Evolutionary conservation across 148 eudicot genomes (phyloP).

Genomic region (Rhododendron henanense): DNA sequence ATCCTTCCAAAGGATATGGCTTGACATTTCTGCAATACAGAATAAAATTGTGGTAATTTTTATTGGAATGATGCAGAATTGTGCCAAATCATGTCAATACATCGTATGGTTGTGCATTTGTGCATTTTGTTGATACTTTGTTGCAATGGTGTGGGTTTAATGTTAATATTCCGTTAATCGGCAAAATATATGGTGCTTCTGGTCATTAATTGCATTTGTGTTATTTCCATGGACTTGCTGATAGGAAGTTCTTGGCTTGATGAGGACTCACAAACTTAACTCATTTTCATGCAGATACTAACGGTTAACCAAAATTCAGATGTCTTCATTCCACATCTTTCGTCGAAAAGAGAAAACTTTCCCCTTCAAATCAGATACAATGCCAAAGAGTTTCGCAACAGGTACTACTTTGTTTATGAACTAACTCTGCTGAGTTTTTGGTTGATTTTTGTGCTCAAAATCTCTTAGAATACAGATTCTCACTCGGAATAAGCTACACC

Average conservation of each 20-base stretch:
- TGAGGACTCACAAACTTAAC: background rate
- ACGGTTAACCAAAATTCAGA: background rate
- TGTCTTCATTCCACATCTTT: background rate
- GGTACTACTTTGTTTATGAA: slow-evolving; percentile 7
- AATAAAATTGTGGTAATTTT: background rate
- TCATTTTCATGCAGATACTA: slow-evolving; percentile 14
- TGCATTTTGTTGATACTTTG: no score
- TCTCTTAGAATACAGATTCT: background rate
- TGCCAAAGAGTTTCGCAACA: background rate
- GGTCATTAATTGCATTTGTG: background rate
- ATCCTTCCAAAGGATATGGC: background rate
- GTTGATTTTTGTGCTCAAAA: background rate
- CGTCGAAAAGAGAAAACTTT: background rate
- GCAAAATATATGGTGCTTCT: background rate
- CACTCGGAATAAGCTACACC: background rate
- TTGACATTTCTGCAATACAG: background rate
- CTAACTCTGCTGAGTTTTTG: background rate
- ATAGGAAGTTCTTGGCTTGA: background rate
- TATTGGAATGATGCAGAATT: background rate
- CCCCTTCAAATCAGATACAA: slow-evolving; percentile 9
- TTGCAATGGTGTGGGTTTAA: background rate
- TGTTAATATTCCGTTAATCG: background rate
- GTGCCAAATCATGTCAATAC: background rate
- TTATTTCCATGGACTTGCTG: background rate
- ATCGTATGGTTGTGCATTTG: background rate